phyloP scores from a whole-genome alignment of 139 green algal species.

The Coelastrella sp. region DNA sequence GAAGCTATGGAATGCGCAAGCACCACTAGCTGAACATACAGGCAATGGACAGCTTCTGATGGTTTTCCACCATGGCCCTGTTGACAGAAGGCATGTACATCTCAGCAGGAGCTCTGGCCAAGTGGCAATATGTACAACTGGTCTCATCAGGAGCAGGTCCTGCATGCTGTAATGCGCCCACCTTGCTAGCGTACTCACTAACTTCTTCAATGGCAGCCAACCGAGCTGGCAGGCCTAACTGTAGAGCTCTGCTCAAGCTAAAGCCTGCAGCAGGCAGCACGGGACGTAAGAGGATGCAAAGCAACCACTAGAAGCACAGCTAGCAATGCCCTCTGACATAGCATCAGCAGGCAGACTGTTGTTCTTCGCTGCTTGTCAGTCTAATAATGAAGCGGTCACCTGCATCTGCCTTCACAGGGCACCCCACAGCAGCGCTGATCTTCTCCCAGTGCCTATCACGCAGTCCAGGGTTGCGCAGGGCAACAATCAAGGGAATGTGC shows the following conservation, averaged over 20 bases:
- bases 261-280: conserved; percentile 55
- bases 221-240: conserved; percentile 72
- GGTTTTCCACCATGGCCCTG: too few relatives aligned
- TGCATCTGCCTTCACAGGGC: conserved; percentile 75
- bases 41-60: neutral
- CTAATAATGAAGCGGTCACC: neutral
- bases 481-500: conserved; percentile 75
- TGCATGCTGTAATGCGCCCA: neutral
- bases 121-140: neutral
- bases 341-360: neutral
- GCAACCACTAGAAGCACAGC: neutral
- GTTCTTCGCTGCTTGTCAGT: too few relatives aligned
- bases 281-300: neutral
- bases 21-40: neutral
- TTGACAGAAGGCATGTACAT: neutral
- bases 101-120: neutral
- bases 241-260: conserved; percentile 72
- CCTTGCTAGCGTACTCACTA: conserved; percentile 67
- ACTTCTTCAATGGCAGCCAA: conserved; percentile 79
- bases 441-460: conserved; percentile 73
- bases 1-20: neutral
- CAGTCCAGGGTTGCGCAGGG: conserved; percentile 81
- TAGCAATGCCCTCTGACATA: neutral
- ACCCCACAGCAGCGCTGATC: conserved; percentile 71
- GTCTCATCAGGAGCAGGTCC: neutral